phyloP scores from a whole-genome alignment of 148 eudicot species.

The Agrostemma githago region DNA sequence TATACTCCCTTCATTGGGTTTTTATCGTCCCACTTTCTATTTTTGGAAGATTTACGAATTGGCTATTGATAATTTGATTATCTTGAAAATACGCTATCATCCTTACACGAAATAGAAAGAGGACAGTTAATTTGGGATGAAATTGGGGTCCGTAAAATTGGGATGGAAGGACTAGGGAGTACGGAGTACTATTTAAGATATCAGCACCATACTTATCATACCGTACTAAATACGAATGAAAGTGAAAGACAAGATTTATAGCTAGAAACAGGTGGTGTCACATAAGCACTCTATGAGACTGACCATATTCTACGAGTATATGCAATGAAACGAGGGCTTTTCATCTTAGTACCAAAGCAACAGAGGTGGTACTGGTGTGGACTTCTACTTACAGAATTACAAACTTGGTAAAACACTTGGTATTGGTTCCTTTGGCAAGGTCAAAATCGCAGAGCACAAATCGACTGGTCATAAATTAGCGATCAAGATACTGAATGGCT shows the following conservation, averaged over 20 bases:
- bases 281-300: too few relatives aligned
- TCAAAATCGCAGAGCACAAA: conserved; percentile 87
- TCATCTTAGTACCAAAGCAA: conserved; percentile 17
- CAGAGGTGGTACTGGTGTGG: conserved; percentile 48
- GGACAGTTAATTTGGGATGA: too few relatives aligned
- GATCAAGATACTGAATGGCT: conserved; percentile 84
- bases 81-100: too few relatives aligned
- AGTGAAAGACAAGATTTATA: not conserved
- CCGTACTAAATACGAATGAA: not conserved
- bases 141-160: too few relatives aligned
- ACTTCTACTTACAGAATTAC: conserved; percentile 61
- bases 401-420: conserved; percentile 94
- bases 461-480: conserved; percentile 88
- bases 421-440: conserved; percentile 94
- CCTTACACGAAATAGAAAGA: too few relatives aligned
- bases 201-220: too few relatives aligned
- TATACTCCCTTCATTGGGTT: too few relatives aligned
- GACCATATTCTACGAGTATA: not conserved
- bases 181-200: too few relatives aligned
- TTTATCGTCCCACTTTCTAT: too few relatives aligned
- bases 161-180: too few relatives aligned
- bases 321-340: not conserved
- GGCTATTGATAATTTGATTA: too few relatives aligned
- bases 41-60: too few relatives aligned
- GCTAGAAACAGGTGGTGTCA: not conserved